These are phyloP conservation scores for Mucor racemosus DNA, from an alignment of 371 early-diverging fungal genomes.

Conservation along the genomic window DNA sequence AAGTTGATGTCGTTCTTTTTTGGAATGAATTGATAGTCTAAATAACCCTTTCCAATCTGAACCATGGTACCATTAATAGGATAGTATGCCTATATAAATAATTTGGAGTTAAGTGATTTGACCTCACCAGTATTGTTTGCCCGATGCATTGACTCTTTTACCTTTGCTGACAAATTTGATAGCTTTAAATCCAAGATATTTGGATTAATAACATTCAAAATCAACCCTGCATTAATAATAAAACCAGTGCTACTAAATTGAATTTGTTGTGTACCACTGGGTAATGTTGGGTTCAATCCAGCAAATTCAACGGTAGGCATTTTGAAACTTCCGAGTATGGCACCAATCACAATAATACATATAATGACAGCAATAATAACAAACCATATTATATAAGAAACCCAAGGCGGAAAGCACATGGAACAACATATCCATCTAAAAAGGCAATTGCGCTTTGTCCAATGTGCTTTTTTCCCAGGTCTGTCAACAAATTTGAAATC, in stretches of 20 bases:
- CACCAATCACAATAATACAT: constrained; percentile 29
- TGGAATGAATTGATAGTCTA: constrained; percentile 36
- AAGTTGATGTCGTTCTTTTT: constrained; percentile 34
- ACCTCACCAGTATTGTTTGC: background rate
- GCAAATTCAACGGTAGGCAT: constrained; percentile 32
- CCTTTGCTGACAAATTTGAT: constrained; percentile 45
- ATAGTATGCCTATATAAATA: constrained; percentile 48
- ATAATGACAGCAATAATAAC: constrained; percentile 32
- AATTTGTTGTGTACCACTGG: background rate
- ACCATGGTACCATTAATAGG: constrained; percentile 24
- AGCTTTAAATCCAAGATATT: constrained; percentile 49
- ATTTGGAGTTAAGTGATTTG: background rate
- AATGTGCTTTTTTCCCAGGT: background rate
- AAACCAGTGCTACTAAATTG: background rate
- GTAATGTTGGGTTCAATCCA: constrained; percentile 9
- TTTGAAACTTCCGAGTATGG: constrained; percentile 30
- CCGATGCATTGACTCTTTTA: constrained; percentile 20
- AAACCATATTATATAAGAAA: constrained; percentile 30
- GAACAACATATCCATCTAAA: background rate
- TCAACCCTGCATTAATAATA: constrained; percentile 27
- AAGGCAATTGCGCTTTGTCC: constrained; percentile 3
- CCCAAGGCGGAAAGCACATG: constrained; percentile 28
- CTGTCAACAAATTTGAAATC: background rate
- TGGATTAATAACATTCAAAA: constrained; percentile 46
- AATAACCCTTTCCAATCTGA: constrained; percentile 45